Base-by-base conservation (phyloP, 768 basidiomycete species). In the Tricholoma bakamatsutake region DNA sequence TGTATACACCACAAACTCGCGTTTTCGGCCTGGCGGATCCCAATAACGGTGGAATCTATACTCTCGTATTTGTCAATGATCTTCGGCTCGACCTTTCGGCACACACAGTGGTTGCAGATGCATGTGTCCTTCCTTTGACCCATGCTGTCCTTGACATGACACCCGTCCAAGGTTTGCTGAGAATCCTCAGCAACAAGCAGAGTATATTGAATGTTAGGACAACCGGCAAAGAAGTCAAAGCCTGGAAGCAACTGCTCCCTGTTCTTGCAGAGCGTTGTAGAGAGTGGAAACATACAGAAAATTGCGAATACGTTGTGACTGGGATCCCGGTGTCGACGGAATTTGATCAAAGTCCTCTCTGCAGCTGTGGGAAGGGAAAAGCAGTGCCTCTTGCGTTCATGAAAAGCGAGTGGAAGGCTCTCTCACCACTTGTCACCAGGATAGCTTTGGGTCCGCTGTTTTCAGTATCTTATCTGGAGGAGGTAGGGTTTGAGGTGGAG, bases 391-490 rank as follows among this genome's bases (percentile, higher is more conserved):
- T 56, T 1, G 60, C 77, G 50, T 59, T 52, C 4, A 55, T 53
- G 9, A 57, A 57, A 11, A 30, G 52, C 10, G 43, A 47, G 10
- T 77, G 74, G 72, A 53, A 55, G 35, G n/a, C 51, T 0, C 57
- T 77, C 9, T 67, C 67, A 1, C 70, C 68, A 13, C 66, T 69
- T 48, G 69, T 63, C 50, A 77, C 78, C 4, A 66, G 77, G 15
- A 62, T 65, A 7, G 79, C 73, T 1, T 60, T 79, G 39, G 67
- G 70, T 5, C 78, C 78, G 0, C 59, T 80, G 24, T 80, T 79
- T 39, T 69, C 72, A 1, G 70, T 76, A 4, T 69, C 77, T 11
- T 78, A 76, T 57, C 51, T 79, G 59, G 76, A 79, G 57, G 59
- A 57, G 12, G 59, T 76, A 13, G 68, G 57, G 67, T 53, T 5